These are phyloP conservation scores for Peronospora belbahrii DNA, from an alignment of 352 stramenopile species.

Conservation along the genomic window DNA sequence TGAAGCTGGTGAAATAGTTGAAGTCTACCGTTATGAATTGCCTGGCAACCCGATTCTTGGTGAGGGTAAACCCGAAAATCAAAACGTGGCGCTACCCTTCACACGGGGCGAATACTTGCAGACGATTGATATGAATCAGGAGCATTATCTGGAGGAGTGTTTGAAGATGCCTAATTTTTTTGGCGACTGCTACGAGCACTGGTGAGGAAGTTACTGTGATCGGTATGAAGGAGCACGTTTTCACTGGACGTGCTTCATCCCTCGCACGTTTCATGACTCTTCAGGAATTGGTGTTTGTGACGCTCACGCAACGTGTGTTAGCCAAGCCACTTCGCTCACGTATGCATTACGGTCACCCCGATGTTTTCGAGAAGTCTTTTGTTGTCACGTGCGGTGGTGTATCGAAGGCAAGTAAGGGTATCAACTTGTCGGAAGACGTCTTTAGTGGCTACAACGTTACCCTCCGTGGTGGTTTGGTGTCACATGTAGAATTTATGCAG, in stretches of 20 bases:
- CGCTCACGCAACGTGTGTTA: slow-evolving; percentile 74
- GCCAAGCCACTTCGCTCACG: slow-evolving; percentile 64
- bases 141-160: slow-evolving; percentile 84
- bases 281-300: slow-evolving; percentile 85
- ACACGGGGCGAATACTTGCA: slow-evolving; percentile 83
- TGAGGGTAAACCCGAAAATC: slow-evolving; percentile 85
- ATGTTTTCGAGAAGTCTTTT: slow-evolving; percentile 86
- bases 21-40: slow-evolving; percentile 84
- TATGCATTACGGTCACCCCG: slow-evolving; percentile 85
- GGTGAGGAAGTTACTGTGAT: slow-evolving; percentile 76
- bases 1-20: slow-evolving; percentile 72
- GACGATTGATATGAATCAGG: slow-evolving; percentile 89
- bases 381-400: slow-evolving; percentile 77
- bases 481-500: slow-evolving; percentile 85
- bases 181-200: slow-evolving; percentile 51
- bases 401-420: slow-evolving; percentile 82
- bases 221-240: slow-evolving; percentile 87
- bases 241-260: slow-evolving; percentile 80
- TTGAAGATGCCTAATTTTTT: slow-evolving; percentile 86
- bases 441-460: slow-evolving; percentile 85
- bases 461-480: slow-evolving; percentile 69
- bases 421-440: slow-evolving; percentile 87
- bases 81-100: slow-evolving; percentile 84
- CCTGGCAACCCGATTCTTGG: slow-evolving; percentile 85
- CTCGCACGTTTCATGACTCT: slow-evolving; percentile 83